Base-by-base conservation (phyloP, 2,329 filamentous ascomycete species). In the Acephala macrosclerotiorum region DNA sequence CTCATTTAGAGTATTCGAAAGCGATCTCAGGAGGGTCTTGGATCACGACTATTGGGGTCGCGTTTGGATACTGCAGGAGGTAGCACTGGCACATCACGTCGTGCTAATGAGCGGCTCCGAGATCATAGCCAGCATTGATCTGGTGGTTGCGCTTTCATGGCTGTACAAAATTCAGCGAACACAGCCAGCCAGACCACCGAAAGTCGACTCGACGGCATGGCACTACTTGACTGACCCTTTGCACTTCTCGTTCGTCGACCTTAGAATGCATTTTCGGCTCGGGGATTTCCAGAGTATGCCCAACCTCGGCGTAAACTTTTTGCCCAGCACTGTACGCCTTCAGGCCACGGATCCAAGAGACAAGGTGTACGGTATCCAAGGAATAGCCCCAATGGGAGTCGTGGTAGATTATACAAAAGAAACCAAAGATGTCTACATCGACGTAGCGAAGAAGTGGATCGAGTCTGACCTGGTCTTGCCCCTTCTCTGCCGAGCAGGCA, bases 1-100 rank as follows among this genome's bases (percentile, higher is more conserved):
- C 1, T 42, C 14, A 18, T 42, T 42, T 16, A 42, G 16, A 16
- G 18, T 6, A 2, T 42, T 42, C n/a, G 16, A 18, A 16, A 42
- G 18, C 18, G 40, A 42, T 42, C 16, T 42, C 14, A 42, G 11
- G 7, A 18, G 6, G n/a, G 40, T 42, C n/a, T 42, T 42, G 40
- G 40, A 42, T 42, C 40, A 42, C n/a, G 40, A 42, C n/a, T 42
- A 42, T 42, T 42, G 40, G 40, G n/a, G 40, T 18, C 40, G 40
- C 1, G 40, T 42, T 5, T 42, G 40, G 40, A 42, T 42, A 18
- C n/a, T 42, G 40, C 40, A 42, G 16, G 40, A 42, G 40, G 40
- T 42, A 18, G 40, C 40, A 16, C n/a, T 42, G 40, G 40, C 40
- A 18, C n/a, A n/a, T 16, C 40, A 42, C n/a, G 40, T 42, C 6